phyloP scores from a whole-genome alignment of 192 early-diverging fungal species.

The Rhizoclosmatium globosum region DNA sequence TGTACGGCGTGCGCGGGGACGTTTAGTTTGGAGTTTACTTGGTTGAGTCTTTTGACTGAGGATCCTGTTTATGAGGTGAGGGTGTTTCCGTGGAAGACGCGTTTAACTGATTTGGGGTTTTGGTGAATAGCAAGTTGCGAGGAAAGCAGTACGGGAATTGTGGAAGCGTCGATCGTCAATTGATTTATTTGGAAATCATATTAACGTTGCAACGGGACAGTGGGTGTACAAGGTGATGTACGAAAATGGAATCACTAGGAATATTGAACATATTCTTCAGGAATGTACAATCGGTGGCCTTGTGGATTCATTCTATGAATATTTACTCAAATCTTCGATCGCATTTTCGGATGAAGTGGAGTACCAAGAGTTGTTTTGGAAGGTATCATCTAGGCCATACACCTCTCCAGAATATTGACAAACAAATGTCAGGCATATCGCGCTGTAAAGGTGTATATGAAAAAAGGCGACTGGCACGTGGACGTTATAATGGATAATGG shows the following conservation, averaged over 20 bases:
- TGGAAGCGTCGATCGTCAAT: conserved; percentile 75
- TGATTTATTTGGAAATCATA: conserved; percentile 77
- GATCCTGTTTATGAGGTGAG: conserved; percentile 80
- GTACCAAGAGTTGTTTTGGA: conserved; percentile 61
- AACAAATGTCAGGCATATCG: conserved; percentile 28
- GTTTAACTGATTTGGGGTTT: not conserved
- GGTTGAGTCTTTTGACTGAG: conserved; percentile 82
- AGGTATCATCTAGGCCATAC: conserved; percentile 21
- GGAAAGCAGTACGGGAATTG: conserved; percentile 70
- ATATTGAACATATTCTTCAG: not conserved
- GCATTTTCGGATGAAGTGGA: conserved; percentile 40
- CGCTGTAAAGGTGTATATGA: conserved; percentile 39
- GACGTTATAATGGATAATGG: conserved; percentile 36
- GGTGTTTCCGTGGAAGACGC: too few relatives aligned
- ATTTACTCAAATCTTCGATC: conserved; percentile 41
- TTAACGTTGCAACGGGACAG: conserved; percentile 35
- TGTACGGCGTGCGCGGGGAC: conserved; percentile 84
- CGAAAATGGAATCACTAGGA: not conserved
- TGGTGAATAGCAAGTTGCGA: conserved; percentile 23
- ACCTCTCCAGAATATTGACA: not conserved
- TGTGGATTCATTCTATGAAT: conserved; percentile 49
- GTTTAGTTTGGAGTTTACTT: conserved; percentile 85
- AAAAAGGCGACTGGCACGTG: conserved; percentile 39
- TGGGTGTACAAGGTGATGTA: conserved; percentile 36
- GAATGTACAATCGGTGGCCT: conserved; percentile 41